A percentile compares a stretch with the other conserved stretches of the same genome.
Conservation (phyloP, 257 asterid genomes). For the Henckelia pumila region DNA sequence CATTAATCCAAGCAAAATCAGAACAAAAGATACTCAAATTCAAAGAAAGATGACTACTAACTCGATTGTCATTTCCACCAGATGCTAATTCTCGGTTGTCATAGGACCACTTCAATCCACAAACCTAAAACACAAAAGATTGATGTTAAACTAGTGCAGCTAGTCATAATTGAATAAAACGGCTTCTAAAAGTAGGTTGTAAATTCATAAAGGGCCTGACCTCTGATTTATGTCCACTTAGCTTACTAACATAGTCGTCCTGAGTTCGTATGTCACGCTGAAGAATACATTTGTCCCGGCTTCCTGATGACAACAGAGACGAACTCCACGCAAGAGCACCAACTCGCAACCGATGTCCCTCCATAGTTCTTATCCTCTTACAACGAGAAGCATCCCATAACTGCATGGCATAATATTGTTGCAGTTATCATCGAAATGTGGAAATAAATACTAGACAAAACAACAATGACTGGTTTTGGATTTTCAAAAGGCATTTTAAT, state of each 20-base stretch:
- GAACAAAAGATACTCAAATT: conserved; percentile 9
- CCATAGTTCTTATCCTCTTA: conserved; percentile 90
- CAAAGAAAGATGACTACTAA: conserved; percentile 33
- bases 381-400: conserved; percentile 94
- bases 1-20: conserved; percentile 2
- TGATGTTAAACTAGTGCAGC: background rate
- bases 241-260: conserved; percentile 74
- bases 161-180: background rate
- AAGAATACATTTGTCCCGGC: conserved; percentile 91
- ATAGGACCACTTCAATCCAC: conserved; percentile 98
- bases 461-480: background rate
- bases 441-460: conserved; percentile 14
- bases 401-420: conserved; percentile 28
- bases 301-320: conserved; percentile 75
- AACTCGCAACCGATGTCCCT: conserved; percentile 83
- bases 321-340: conserved; percentile 99
- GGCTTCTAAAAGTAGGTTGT: background rate
- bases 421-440: background rate
- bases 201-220: conserved; percentile 33
- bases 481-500: background rate
- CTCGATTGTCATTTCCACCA: conserved; percentile 94
- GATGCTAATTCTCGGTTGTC: conserved; percentile 95
- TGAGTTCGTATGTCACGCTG: conserved; percentile 82
- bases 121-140: conserved; percentile 52
- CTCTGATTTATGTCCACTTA: conserved; percentile 95